Evolutionary conservation across 805 yeast species (phyloP), one percentile per base, ranked within the genome.

Genomic region (Wickerhamomyces ciferrii): DNA sequence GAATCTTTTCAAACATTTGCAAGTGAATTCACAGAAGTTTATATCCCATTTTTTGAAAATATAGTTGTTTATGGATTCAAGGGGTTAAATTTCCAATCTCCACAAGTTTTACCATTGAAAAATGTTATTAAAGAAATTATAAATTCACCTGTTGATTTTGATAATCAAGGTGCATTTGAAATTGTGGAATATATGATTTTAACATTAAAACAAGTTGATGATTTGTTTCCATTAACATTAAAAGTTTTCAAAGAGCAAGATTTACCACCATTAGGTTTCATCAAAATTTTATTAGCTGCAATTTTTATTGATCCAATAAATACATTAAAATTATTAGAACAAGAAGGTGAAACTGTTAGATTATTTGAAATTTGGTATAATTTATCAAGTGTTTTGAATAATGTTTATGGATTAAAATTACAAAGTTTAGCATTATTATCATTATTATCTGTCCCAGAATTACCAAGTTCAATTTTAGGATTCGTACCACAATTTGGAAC

Each of bases 321-420:
- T 29, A 73, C 91, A 0, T 60, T 89, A 47, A 69, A 68, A 38
- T 51, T 72, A 2, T 66, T 87, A 40, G 79, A 78, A 53, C 67
- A 72, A 25, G 55, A 61, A 19, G 69, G 74, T 18, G 69, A 70
- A 31, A 67, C 84, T 2, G 69, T 75, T 25, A 56, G 62, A 10
- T 69, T 86, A 43, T 72, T 90, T 49, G 71, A 71, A 23, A 61
- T 71, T 44, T 89, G 97, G 97, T 78, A 85, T 57, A 69, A 72
- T 23, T 54, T 75, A 23, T 76, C 78, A 2, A 5, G 52, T 7
- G 56, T 65, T 20, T 72, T 87, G 53, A 74, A 75, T 29, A 72
- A 89, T 42, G 96, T 88, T 2, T 87, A 82, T 57, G 94, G 87
- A 54, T 71, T 87, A 58, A 91, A 89, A 66, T 67, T 92, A 41